Evolutionary conservation across 2,329 filamentous ascomycete genomes (phyloP).

Genomic region (Aspergillus flavus): DNA sequence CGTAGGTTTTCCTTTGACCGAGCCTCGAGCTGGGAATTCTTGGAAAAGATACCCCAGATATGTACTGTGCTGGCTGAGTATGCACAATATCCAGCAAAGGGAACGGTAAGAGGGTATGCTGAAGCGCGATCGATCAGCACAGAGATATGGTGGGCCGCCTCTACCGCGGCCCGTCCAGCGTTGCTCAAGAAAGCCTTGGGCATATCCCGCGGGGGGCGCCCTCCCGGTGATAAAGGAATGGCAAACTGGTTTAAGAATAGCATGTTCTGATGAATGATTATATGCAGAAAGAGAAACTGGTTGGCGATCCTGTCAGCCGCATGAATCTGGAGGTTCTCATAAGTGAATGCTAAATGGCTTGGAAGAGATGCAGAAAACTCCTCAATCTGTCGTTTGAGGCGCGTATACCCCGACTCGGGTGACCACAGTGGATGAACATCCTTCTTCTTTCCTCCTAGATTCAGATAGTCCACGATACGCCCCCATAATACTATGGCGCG

Average conservation of each 20-base stretch:
- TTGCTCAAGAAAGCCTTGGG: constrained; percentile 77
- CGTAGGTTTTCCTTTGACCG: constrained; percentile 81
- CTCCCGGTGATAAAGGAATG: constrained; percentile 67
- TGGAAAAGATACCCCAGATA: constrained; percentile 87
- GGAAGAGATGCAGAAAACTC: constrained; percentile 72
- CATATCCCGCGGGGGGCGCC: constrained; percentile 67
- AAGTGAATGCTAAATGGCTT: constrained; percentile 69
- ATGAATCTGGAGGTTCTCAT: constrained; percentile 82
- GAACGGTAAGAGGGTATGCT: constrained; percentile 78
- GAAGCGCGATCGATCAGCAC: constrained; percentile 79
- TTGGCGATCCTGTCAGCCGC: constrained; percentile 83
- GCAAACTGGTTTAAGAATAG: constrained; percentile 90
- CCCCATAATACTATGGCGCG: constrained; percentile 87
- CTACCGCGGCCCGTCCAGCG: constrained; percentile 73
- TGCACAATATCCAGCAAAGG: constrained; percentile 92
- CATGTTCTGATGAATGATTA: constrained; percentile 84
- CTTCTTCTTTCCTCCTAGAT: constrained; percentile 80
- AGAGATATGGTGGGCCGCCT: constrained; percentile 85
- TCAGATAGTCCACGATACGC: constrained; percentile 83
- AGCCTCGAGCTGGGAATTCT: constrained; percentile 73
- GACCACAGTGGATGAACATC: constrained; percentile 82
- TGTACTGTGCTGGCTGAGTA: constrained; percentile 95
- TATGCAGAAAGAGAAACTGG: constrained; percentile 90
- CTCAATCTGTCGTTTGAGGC: constrained; percentile 70
- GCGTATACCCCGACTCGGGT: constrained; percentile 72